Evolutionary conservation across 257 asterid genomes (phyloP), one percentile per base, ranked within the genome.

Genomic region (Ajuga chamaepitys): DNA sequence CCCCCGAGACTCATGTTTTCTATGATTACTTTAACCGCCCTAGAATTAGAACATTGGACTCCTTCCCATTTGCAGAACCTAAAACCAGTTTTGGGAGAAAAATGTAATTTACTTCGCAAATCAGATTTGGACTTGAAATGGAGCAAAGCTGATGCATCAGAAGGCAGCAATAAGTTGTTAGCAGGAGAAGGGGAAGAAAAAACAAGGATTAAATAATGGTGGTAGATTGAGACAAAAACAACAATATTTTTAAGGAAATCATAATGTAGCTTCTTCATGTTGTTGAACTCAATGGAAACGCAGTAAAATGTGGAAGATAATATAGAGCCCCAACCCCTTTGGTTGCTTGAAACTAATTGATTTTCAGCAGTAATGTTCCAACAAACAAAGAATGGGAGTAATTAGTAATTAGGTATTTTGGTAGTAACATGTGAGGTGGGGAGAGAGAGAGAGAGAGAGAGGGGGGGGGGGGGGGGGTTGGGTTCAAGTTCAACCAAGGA

Each of bases 11-110:
- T 47, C 25, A 75, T 35, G 42, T 63, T 59, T 65, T 92, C 82
- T 1, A 87, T 8, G 0, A 84, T 48, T 3, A 89, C 53, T 3
- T 81, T 86, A n/a, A 80, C 81, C 38, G 70, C 87, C 65, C 64
- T 73, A 46, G 77, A 65, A 18, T 54, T 21, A 18, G 83, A 67
- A 55, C 98, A 89, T 30, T 64, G 26, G 5, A 92, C 83, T 8
- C 95, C 95, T 16, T 48, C 11, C 98, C 97, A 89, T 77, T 78
- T 73, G 78, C 98, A 92, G 75, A 85, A 85, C 1, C 69, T 71
- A 16, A 5, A 61, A 8, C 30, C 74, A 0, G 74, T 51, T 34
- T 67, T 73, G 1, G 61, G 17, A 1, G 89, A 64, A 51, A 80
- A 87, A 22, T n/a, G 16, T 38, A 87, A 72, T 0, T 65, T 66